Base-by-base conservation (phyloP, 2,329 filamentous ascomycete species). In the Phaeoacremonium minimum region DNA sequence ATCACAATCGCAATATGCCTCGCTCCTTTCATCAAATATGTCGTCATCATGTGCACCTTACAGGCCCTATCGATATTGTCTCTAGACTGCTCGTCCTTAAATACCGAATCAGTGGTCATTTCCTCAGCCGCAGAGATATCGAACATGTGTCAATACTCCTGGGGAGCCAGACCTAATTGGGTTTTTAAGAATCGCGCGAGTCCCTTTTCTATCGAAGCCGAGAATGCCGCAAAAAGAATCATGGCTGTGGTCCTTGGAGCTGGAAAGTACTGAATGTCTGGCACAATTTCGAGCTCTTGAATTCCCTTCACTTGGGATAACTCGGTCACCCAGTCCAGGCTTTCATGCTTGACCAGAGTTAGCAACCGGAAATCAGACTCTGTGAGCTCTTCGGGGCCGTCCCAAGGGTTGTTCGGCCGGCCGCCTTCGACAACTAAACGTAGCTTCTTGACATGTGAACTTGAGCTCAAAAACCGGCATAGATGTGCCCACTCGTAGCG, bases 171-270 rank as follows among this genome's bases (percentile, higher is more conserved):
- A n/a, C n/a, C n/a, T n/a, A 45, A 35, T 26, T 43, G 28, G 15
- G 30, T 28, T 15, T 29, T 32, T 2, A 45, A 18, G 12, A 38
- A 43, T 6, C 36, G 28, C 4, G 30, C 28, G 13, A 45, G 15
- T 11, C 40, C 43, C 6, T 33, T 67, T 43, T 79, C 72, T 14
- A 83, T 71, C 36, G 76, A 80, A 20, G 67, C 68, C 18, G 76
- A 80, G 44, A 83, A 76, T 16, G 75, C 69, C 3, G 77, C 71
- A 50, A 74, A 80, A 42, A 77, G 67, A 4, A 73, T 64, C 68
- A 78, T 73, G 30, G 66, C 67, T 38, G 69, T 67, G 14, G 69
- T 75, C 37, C 66, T 64, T 2, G 73, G 71, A 17, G 64, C 57
- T 3, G 73, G 68, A 52, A 75, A 72, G 45, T 71, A 65, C 44